A percentile compares a stretch with the other conserved stretches of the same genome.
Evolutionary conservation across 2,329 filamentous ascomycete species (phyloP).

Genomic region (Bipolaris victoriae): DNA sequence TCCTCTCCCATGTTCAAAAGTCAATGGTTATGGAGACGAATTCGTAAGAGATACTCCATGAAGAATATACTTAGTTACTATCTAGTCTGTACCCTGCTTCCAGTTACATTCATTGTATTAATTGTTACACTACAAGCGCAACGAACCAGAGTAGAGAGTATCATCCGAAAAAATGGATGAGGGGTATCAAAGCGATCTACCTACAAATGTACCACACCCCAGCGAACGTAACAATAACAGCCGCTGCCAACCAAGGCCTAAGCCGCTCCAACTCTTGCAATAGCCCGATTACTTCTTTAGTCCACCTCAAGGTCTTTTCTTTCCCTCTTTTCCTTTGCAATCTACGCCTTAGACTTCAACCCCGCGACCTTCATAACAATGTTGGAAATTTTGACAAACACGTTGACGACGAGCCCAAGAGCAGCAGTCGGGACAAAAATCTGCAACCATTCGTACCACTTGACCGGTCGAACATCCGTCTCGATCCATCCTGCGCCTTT

Average conservation of each 20-base stretch:
- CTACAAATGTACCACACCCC: constrained; percentile 2
- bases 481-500: constrained; percentile 55
- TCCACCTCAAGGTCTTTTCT: not conserved
- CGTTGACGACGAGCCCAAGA: constrained; percentile 46
- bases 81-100: too few species aligned
- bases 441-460: constrained; percentile 51
- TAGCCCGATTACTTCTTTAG: too few species aligned
- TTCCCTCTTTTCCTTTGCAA: not conserved
- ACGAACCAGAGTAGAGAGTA: not conserved
- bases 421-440: constrained; percentile 52
- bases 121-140: not conserved
- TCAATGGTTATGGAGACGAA: too few species aligned
- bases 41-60: too few species aligned
- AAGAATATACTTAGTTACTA: too few species aligned
- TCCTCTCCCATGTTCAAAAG: too few species aligned
- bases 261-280: not conserved
- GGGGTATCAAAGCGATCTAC: constrained; percentile 25
- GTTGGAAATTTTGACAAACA: constrained; percentile 30
- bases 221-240: not conserved
- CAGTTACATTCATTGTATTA: not conserved
- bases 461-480: constrained; percentile 52
- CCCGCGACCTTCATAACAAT: constrained; percentile 30
- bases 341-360: constrained; percentile 3
- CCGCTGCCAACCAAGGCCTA: not conserved
- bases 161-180: constrained; percentile 4